Base-by-base conservation (phyloP, 192 early-diverging fungal species). In the Pilaira anomala region DNA sequence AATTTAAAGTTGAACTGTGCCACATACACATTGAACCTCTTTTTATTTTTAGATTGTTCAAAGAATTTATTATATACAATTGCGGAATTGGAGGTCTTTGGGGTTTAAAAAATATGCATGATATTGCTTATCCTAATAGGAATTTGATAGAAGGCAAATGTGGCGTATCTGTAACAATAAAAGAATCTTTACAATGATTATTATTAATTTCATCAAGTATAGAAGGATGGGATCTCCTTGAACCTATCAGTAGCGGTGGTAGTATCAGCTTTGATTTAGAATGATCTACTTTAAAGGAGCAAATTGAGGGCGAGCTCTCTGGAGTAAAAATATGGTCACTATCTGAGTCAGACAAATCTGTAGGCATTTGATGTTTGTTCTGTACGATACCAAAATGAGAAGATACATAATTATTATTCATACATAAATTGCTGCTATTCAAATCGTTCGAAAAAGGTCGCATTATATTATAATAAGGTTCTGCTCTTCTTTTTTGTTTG, bases 291-390 rank as follows among this genome's bases (percentile, higher is more conserved):
- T 64, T 51, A 26, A 53, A 64, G 26, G 16, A 45, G 40, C 39
- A 9, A 21, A 60, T 63, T 14, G 52, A 60, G 5, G 78, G 78
- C 0, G 76, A 78, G 4, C 62, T 51, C 39, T 79, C 74, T 21
- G 78, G 78, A 4, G 78, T 79, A 46, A 63, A 73, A 22, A 73
- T 53, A 12, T 56, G 62, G 11, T 69, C 67, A 30, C 29, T 55
- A 9, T 55, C 53, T 11, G 53, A 55, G 7, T 55, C 53, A 16
- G 53, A 55, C 11, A 55, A 36, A 18, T 16, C 28, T 33, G 53
- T 33, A n/a, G 26, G 74, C 16, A 53, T 26, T 25, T 41, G 52
- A 6, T 62, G 36, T n/a, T 53, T 41, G 52, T 52, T 62, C 16
- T 51, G 63, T 36, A 29, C 42, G 44, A n/a, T n/a, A n/a, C 33